Evolutionary conservation across 371 early-diverging fungal genomes (phyloP), one percentile per base, ranked within the genome.

Genomic region (Cladochytrium tenue): DNA sequence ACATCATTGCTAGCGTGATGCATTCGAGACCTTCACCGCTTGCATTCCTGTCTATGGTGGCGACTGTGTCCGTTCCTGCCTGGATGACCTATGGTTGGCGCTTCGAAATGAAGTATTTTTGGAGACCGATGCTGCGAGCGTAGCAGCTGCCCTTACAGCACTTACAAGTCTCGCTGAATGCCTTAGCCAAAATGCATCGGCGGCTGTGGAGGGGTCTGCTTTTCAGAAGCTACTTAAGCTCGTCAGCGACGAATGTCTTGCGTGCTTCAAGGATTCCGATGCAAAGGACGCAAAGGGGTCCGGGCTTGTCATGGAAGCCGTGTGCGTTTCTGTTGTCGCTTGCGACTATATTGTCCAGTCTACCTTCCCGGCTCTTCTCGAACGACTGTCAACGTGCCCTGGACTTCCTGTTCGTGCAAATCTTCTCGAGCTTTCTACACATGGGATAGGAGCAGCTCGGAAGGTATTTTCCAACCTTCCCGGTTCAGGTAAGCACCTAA

Each of bases 21-120:
- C 95, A 0, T 88, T 95, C 87, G 90, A 91, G 43, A 88, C 91
- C 0, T 69, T 95, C 23, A 80, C 90, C n/a, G 87, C 86, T 1
- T 88, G 91, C 70, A 88, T 88, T 10, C 89, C 90, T 3, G 88
- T 90, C 0, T 93, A 92, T 73, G 91, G 90, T 35, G 82, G 88
- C 10, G 70, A 78, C 0, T 78, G 79, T 2, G 63, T 94, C 17
- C 63, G 82, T 3, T 86, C 89, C 5, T 77, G 89, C 62, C 76
- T 88, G 10, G 81, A 83, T 27, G 88, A 87, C 26, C 73, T 94
- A 0, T 88, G 90, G 81, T 84, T 82, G 34, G 78, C 79, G 20
- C 77, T 92, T 25, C 88, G 87, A 61, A 79, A 88, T 34, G 92
- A 92, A 87, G 77, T 87, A 26, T 81, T 88, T 64, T 79, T 90